Conservation (phyloP, 768 basidiomycete genomes). For the Lactifluus piperatus region DNA sequence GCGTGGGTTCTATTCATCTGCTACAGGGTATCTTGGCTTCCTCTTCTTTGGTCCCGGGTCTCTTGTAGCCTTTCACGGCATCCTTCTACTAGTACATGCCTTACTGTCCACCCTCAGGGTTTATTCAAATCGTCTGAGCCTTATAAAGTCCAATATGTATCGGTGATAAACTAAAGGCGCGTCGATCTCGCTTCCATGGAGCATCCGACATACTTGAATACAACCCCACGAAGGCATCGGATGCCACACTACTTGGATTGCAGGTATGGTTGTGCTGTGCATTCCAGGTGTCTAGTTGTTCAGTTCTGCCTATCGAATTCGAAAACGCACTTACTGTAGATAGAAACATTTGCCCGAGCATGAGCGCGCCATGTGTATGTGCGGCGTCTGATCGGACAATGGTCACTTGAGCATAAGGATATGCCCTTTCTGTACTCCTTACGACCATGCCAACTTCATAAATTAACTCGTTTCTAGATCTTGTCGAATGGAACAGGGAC, state of each 20-base stretch:
- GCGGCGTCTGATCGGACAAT: neutral
- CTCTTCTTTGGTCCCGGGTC: neutral
- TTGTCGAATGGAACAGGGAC: neutral
- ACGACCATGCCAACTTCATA: neutral
- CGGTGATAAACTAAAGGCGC: constrained; percentile 53
- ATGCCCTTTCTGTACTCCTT: neutral
- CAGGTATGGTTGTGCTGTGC: neutral
- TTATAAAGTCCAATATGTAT: constrained; percentile 56
- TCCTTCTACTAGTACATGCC: constrained; percentile 51
- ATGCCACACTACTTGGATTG: neutral
- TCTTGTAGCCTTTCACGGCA: constrained; percentile 31
- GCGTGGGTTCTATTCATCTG: constrained; percentile 1
- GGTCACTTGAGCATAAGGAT: neutral
- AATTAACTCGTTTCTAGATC: neutral
- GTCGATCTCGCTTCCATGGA: neutral
- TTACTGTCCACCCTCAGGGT: constrained; percentile 38
- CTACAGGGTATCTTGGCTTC: neutral
- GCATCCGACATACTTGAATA: neutral
- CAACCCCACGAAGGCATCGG: neutral
- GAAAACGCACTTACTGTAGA: neutral
- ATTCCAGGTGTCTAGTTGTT: neutral
- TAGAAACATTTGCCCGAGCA: neutral
- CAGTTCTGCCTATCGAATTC: neutral
- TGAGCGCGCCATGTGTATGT: neutral
- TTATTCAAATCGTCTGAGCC: constrained; percentile 51